These are phyloP conservation scores for Gossypium ekmanianum DNA, from an alignment of 345 rosid genomes.

Conservation along the genomic window DNA sequence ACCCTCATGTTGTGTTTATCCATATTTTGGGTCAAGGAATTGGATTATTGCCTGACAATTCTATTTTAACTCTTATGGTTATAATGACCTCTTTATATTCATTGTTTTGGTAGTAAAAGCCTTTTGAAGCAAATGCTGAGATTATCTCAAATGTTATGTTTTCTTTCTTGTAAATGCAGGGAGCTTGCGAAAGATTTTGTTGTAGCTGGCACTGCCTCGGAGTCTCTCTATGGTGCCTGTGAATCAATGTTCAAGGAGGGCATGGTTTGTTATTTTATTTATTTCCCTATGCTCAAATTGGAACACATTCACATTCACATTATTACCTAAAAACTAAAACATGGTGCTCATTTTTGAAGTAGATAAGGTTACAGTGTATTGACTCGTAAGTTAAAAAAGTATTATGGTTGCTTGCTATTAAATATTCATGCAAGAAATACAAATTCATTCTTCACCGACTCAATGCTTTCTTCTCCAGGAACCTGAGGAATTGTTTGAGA, in stretches of 20 bases:
- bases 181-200: slow-evolving; percentile 97
- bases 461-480: slow-evolving; percentile 44
- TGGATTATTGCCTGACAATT: background rate
- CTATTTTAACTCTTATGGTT: background rate
- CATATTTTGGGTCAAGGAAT: background rate
- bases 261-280: slow-evolving; percentile 56
- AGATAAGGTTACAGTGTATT: background rate
- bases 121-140: slow-evolving; percentile 2
- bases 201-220: slow-evolving; percentile 91
- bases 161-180: slow-evolving; percentile 36
- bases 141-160: slow-evolving; percentile 5
- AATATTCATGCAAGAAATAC: background rate
- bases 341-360: background rate
- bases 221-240: slow-evolving; percentile 95
- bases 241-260: slow-evolving; percentile 91
- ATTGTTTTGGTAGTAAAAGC: background rate
- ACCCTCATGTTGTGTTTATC: background rate
- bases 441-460: background rate
- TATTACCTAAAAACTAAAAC: background rate
- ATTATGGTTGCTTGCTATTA: background rate
- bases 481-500: slow-evolving; percentile 84
- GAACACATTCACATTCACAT: background rate
- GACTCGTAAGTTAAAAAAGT: background rate
- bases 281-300: background rate
- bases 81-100: background rate